Evolutionary conservation across 2,329 filamentous ascomycete genomes (phyloP), one percentile per base, ranked within the genome.

Genomic region (Thermothelomyces thermophilus): DNA sequence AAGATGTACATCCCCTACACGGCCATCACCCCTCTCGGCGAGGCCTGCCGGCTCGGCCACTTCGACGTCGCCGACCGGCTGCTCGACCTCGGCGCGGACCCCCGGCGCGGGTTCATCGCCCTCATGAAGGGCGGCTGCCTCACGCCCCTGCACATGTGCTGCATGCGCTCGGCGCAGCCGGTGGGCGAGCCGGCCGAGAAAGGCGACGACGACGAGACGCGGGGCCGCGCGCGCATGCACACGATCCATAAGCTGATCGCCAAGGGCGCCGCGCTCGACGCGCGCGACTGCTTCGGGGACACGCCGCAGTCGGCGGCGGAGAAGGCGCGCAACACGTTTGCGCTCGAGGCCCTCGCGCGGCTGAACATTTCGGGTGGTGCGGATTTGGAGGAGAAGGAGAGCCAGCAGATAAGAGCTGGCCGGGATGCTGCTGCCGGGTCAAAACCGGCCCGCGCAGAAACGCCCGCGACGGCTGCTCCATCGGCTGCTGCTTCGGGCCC

Each of bases 1-100:
- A 56, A 56, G 16, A 55, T 62, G 42, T 62, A 57, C 48, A 58
- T 62, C 19, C 60, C 60, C 14, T 62, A 62, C 48, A 56, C 57
- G 3, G 55, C 57, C 43, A 61, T 62, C 47, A 61, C 60, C 1
- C 58, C 60, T 10, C 52, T 62, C 9, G 60, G 60, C 9, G 60
- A 62, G 31, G 56, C 59, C 4, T 59, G 58, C 34, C 58, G 58
- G 1, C 42, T 62, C 6, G 60, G 60, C 17, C 28, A 57, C 33
- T 62, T 58, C 22, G 55, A 48, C 1, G 54, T 42, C 0, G 60
- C 56, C 22, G 53, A 58, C 39, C 41, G 47, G n/a, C 36, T 62
- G 33, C 48, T 61, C 16, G 57, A 54, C 5, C 51, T 62, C 6
- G 60, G 59, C 39, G 60, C 57, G 8, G 56, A 61, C 42, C 46